Percentiles rank a stretch among this genome's conserved stretches.
Evolutionary conservation across 2,329 filamentous ascomycete genomes (phyloP).

Genomic region (Didymella keratinophila): DNA sequence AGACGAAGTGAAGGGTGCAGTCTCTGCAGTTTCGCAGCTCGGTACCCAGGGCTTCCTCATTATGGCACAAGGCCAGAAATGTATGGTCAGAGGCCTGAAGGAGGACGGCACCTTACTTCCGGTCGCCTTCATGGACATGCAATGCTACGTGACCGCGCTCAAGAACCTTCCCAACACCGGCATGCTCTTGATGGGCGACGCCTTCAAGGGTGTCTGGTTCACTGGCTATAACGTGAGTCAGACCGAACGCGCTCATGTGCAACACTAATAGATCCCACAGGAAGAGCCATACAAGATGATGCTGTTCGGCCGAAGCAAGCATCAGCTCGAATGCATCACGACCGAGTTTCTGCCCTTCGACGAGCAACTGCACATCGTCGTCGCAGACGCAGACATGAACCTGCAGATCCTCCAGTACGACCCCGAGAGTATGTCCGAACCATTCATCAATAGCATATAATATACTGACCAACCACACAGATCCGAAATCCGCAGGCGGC

Average conservation of each 20-base stretch:
- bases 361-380: slow-evolving; percentile 80
- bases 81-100: slow-evolving; percentile 94
- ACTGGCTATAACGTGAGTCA: slow-evolving; percentile 78
- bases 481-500: slow-evolving; percentile 91
- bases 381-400: slow-evolving; percentile 83
- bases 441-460: not conserved
- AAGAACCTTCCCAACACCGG: slow-evolving; percentile 85
- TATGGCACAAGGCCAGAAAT: slow-evolving; percentile 93
- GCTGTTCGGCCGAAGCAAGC: slow-evolving; percentile 85
- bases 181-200: slow-evolving; percentile 86
- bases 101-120: slow-evolving; percentile 92
- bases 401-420: slow-evolving; percentile 92
- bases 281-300: slow-evolving; percentile 97
- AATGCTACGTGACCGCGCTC: slow-evolving; percentile 86
- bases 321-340: slow-evolving; percentile 77
- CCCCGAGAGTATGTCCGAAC: slow-evolving; percentile 76
- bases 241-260: not conserved
- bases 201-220: slow-evolving; percentile 94
- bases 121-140: slow-evolving; percentile 98
- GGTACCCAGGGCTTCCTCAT: slow-evolving; percentile 89
- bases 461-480: slow-evolving; percentile 55
- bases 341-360: slow-evolving; percentile 91
- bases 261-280: slow-evolving; percentile 42
- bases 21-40: slow-evolving; percentile 84
- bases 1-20: slow-evolving; percentile 90